Base-by-base conservation (phyloP, 2,329 filamentous ascomycete genomes). In the Westerdykella aurantiaca region DNA sequence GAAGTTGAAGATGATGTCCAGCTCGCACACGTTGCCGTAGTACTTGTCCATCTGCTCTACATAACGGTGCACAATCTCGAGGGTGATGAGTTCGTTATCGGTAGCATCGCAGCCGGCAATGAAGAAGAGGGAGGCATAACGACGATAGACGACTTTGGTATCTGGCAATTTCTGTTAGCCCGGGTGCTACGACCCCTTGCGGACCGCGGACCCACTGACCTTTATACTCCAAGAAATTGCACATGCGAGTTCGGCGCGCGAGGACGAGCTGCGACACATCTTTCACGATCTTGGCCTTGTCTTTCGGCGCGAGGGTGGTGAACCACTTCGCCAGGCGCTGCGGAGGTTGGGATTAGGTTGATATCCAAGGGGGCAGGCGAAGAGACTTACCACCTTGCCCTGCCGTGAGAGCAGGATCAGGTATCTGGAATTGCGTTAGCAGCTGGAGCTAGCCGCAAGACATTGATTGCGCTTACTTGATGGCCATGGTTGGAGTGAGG, bases 1-100 rank as follows among this genome's bases (percentile, higher is more conserved):
- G 70, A 98, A 98, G 68, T 95, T 97, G 80, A 98, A 98, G 69
- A 98, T 98, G 72, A 97, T 96, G 69, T 97, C 90, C 53, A 98
- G 81, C 74, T 98, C 93, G 82, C 93, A 98, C 47, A 98, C 93
- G 69, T 98, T 98, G 70, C 93, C 93, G 70, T 97, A 98, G 76
- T 98, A 98, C 71, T 98, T 98, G 78, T 98, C 93, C 93, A 98
- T 98, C 73, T 98, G 93, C 72, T 98, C 93, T 65, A 98, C 93
- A 69, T 98, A 98, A 72, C 93, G 88, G 71, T 98, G 93, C 61
- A 98, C 94, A 66, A 98, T 89, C 71, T 98, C 93, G 66, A 98
- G 88, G 18, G 88, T 95, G 68, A 97, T 96, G 64, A 98, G 76
- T 68, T 98, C 93, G 72, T 98, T 98, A 72, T 98, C 93, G 51